A percentile compares a stretch with the other conserved stretches of the same genome.
phyloP scores from a whole-genome alignment of 192 early-diverging fungal species.

The Coemansia sp. region DNA sequence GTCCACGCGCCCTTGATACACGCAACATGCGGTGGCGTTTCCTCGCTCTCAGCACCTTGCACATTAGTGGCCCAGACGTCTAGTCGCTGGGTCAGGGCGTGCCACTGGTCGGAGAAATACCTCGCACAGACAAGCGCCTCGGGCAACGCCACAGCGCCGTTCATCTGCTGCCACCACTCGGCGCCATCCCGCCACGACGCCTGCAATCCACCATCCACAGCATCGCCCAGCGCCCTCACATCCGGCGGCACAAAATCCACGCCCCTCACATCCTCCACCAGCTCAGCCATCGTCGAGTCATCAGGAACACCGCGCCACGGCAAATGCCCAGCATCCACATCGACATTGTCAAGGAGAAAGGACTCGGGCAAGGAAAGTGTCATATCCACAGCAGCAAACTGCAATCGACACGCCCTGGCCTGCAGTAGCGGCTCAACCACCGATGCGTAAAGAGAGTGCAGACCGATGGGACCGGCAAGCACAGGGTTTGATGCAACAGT shows the following conservation, averaged over 20 bases:
- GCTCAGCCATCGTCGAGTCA: background rate
- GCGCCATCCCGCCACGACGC: constrained; percentile 35
- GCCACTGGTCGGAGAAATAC: constrained; percentile 37
- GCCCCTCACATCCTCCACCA: constrained; percentile 16
- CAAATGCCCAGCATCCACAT: constrained; percentile 30
- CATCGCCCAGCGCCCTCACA: constrained; percentile 13
- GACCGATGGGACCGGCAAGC: constrained; percentile 5
- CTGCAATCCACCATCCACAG: constrained; percentile 17
- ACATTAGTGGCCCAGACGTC: constrained; percentile 16
- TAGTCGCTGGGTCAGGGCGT: constrained; percentile 14
- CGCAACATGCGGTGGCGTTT: constrained; percentile 18
- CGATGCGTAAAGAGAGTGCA: constrained; percentile 12
- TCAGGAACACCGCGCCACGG: constrained; percentile 27
- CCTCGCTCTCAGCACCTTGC: background rate
- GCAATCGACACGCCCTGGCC: constrained; percentile 21
- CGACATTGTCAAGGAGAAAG: constrained; percentile 23
- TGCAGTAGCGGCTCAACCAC: constrained; percentile 42
- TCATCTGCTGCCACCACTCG: constrained; percentile 54
- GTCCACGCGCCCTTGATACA: constrained; percentile 48
- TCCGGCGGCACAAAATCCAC: constrained; percentile 28
- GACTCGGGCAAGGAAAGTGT: constrained; percentile 20
- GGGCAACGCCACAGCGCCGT: constrained; percentile 24
- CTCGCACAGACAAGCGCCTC: constrained; percentile 26
- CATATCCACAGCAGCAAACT: constrained; percentile 13
- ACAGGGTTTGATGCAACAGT: constrained; percentile 15